phyloP scores from a whole-genome alignment of 2,329 filamentous ascomycete genomes.

The Drechslerella dactyloides region DNA sequence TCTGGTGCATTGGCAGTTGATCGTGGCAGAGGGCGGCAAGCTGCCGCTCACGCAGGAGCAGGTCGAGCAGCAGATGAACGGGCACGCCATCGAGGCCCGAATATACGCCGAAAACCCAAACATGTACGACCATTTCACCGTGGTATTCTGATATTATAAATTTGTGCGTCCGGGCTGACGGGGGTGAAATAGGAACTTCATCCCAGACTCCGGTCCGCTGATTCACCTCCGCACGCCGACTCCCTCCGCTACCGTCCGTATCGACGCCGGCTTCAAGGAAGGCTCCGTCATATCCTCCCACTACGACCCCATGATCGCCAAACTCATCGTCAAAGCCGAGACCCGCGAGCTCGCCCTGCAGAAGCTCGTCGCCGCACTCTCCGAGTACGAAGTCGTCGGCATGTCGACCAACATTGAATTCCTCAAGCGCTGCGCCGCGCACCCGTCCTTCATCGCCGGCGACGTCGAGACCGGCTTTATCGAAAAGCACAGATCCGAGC shows the following conservation, averaged over 20 bases:
- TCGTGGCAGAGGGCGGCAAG: conserved; percentile 75
- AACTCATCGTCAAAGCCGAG: conserved; percentile 86
- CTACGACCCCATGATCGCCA: conserved; percentile 99
- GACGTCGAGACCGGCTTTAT: conserved; percentile 97
- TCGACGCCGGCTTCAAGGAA: conserved; percentile 90
- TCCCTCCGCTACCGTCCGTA: conserved; percentile 74
- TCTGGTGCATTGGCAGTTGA: conserved; percentile 93
- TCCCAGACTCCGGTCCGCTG: conserved; percentile 88
- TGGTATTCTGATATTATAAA: neutral
- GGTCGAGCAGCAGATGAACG: conserved; percentile 74
- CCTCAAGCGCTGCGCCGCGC: conserved; percentile 82
- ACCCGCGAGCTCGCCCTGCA: conserved; percentile 80
- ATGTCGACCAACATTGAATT: conserved; percentile 97
- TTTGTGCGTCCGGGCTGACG: conserved; percentile 4
- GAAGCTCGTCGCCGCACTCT: conserved; percentile 78
- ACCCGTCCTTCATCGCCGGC: conserved; percentile 79
- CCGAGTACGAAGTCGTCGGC: conserved; percentile 89
- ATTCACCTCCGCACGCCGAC: conserved; percentile 79
- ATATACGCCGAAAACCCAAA: conserved; percentile 97
- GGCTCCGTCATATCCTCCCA: conserved; percentile 92
- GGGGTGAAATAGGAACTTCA: conserved; percentile 69
- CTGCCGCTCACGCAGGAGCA: conserved; percentile 71
- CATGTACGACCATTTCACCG: conserved; percentile 58
- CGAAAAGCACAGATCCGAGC: conserved; percentile 78
- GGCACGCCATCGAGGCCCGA: conserved; percentile 90